Base-by-base conservation (phyloP, 225 moss, liverwort and hornwort species). In the Ulota crispa region DNA sequence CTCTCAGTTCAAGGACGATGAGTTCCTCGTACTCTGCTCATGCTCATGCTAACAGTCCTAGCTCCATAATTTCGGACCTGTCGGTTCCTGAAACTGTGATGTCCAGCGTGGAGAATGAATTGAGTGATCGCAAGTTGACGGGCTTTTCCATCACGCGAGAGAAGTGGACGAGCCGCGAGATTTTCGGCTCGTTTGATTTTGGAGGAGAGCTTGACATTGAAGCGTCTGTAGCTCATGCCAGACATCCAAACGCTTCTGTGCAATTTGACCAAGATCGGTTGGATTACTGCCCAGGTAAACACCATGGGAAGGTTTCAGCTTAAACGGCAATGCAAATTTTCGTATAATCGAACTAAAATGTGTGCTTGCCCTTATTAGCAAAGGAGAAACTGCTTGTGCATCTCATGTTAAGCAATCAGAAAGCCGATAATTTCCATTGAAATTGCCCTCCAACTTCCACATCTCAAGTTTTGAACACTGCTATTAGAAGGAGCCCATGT, bases 181-280 rank as follows among this genome's bases (percentile, higher is more conserved):
- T 78, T 52, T 82, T 82, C 3, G 83, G 83, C 70, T 89, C 89
- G 24, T 86, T 86, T 32, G 89, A 81, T 70, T 82, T 77, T 30
- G 82, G 70, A 61, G 85, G 85, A 20, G 89, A 87, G 85, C 85
- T 89, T 30, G 89, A 87, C 83, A 83, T 81, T 67, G 56, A 66
- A 5, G 80, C 74, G 9, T 53, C 85, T 52, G 36, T 78, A 41
- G 24, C 26, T 16, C 81, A 89, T 42, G 72, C 81, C 23, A 56
- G 45, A 67, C 55, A 68, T 63, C 78, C 55, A 28, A 27, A 87
- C 61, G 83, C 78, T 11, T 75, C 79, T 55, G 54, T n/a, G 30
- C 39, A 81, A 55, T 39, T 42, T n/a, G 12, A 81, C 42, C 73
- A 56, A 23, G 73, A 81, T 54, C 64, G 23, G 0, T 30, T 73